These are phyloP conservation scores for Coemansia sp. DNA, from an alignment of 192 early-diverging fungal genomes.

Conservation along the genomic window DNA sequence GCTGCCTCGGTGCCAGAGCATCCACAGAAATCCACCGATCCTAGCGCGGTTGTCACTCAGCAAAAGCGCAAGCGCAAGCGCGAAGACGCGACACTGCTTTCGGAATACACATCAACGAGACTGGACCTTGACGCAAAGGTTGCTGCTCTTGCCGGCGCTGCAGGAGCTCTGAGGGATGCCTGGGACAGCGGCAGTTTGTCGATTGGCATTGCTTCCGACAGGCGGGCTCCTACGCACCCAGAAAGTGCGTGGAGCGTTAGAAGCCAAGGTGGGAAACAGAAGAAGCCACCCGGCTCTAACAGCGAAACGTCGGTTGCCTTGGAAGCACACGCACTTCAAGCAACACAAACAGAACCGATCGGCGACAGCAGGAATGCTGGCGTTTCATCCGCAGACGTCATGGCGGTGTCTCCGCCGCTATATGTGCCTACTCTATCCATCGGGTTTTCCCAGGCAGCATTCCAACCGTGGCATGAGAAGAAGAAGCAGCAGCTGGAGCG, in stretches of 20 bases:
- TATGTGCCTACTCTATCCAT: neutral
- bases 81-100: neutral
- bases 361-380: neutral
- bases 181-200: neutral
- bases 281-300: neutral
- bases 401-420: neutral
- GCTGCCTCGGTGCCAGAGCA: neutral
- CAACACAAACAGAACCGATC: neutral
- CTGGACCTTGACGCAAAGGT: neutral
- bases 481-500: constrained; percentile 6
- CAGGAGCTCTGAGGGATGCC: neutral
- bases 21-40: neutral
- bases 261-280: neutral
- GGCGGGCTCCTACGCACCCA: neutral
- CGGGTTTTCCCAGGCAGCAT: constrained; percentile 14
- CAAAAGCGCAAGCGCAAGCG: neutral
- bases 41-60: neutral
- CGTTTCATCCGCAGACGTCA: neutral
- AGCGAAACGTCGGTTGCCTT: neutral
- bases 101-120: neutral
- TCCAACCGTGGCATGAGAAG: no score
- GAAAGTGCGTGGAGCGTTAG: neutral
- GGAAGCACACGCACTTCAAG: neutral
- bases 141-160: neutral
- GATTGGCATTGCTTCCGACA: neutral